Evolutionary conservation across 2,329 filamentous ascomycete species (phyloP), one percentile per base, ranked within the genome.

Genomic region (Teratosphaeriaceae sp.): DNA sequence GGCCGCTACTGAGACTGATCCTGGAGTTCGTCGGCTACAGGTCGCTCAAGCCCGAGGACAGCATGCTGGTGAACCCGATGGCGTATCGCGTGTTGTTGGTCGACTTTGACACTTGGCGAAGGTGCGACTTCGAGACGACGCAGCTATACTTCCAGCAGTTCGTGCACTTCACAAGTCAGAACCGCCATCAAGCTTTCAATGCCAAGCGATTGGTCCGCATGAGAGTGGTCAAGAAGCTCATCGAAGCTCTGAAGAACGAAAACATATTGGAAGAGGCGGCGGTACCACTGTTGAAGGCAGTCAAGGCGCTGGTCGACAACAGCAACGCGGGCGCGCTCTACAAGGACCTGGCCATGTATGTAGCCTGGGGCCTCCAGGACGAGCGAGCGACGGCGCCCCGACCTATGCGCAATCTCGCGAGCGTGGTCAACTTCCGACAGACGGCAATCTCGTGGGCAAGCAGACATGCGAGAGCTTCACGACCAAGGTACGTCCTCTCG

Each of bases 61-160:
- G 90, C 1, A 86, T 96, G 55, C 94, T 98, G 60, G 85, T 94
- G 53, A 98, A 98, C 56, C 90, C 92, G 0, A 74, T 98, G 48
- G 92, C 90, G 3, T 98, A 97, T 65, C 82, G 92, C 35, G 83
- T 95, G 24, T 72, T 98, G 15, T 74, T 98, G 21, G 86, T 97
- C 42, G 92, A 98, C 64, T 79, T 94, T 52, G 90, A 96, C 56
- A 84, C 90, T 16, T 98, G 92, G 92, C 79, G 90, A 51, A 82
- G 80, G 64, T 85, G 85, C 18, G 82, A 85, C 24, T 62, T 79
- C 4, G 75, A 81, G 15, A 86, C 89, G 0, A 88, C 96, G 58
- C 82, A 85, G 55, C 72, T 96, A 19, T 98, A 97, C 65, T 97
- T 96, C 65, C 81, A 82, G 47, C 92, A 98, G 60, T 97, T 97